Conservation (phyloP, 225 moss, liverwort and hornwort genomes). For the Polytrichum commune region DNA sequence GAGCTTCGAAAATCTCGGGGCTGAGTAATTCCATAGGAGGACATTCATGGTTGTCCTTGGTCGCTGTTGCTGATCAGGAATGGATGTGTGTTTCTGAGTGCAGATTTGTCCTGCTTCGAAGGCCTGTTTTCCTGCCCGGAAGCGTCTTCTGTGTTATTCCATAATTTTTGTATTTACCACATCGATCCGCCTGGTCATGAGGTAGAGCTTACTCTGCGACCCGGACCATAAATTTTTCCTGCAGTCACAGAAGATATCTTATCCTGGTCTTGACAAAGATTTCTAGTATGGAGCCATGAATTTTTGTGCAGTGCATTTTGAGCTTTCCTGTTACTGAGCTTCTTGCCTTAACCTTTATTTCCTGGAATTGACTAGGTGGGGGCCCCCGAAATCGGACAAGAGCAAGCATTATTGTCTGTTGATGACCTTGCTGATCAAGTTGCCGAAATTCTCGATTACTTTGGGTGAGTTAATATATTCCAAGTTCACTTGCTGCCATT, state of each 20-base stretch:
- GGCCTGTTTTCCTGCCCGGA: conserved; percentile 88
- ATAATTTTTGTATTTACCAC: conserved; percentile 96
- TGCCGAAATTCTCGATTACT: conserved; percentile 84
- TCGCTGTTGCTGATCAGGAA: background rate
- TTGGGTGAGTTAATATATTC: conserved; percentile 33
- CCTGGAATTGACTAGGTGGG: conserved; percentile 38
- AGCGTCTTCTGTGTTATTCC: conserved; percentile 75
- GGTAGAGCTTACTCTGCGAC: conserved; percentile 24
- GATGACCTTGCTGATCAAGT: conserved; percentile 88
- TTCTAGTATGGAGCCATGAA: background rate
- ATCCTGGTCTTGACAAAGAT: background rate
- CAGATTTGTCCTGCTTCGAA: conserved; percentile 86
- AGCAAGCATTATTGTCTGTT: conserved; percentile 51
- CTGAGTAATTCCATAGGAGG: background rate
- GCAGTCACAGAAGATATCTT: no score
- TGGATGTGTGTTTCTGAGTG: background rate
- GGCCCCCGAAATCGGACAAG: conserved; percentile 56
- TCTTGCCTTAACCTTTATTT: background rate
- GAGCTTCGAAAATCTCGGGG: background rate
- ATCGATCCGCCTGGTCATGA: conserved; percentile 94
- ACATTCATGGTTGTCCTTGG: background rate
- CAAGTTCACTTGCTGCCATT: no score
- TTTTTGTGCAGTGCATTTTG: background rate
- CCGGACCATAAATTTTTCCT: no score
- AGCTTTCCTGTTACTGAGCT: background rate